A percentile compares a stretch with the other conserved stretches of the same genome.
Conservation (phyloP, 2,329 filamentous ascomycete species). For the Tolypocladium capitatum region DNA sequence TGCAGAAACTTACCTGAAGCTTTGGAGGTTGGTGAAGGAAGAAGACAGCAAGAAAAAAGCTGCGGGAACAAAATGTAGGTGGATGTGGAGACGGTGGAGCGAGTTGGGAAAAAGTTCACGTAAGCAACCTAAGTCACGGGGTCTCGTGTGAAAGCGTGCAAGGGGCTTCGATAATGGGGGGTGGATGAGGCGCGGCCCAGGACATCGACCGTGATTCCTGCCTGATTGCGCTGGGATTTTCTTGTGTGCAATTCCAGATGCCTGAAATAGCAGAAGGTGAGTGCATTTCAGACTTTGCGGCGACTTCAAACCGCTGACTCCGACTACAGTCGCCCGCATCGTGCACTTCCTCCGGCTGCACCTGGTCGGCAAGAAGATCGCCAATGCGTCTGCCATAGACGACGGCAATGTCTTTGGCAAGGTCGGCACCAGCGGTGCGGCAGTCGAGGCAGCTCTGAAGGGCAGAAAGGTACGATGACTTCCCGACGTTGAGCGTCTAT, state of each 20-base stretch:
- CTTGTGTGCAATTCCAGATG: constrained; percentile 24
- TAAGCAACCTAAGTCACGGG: constrained; percentile 15
- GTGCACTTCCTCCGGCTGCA: constrained; percentile 74
- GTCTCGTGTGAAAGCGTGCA: constrained; percentile 16
- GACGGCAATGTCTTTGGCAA: constrained; percentile 86
- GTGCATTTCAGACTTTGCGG: background rate
- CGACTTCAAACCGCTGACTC: background rate
- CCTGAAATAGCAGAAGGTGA: constrained; percentile 50
- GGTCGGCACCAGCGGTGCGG: constrained; percentile 63
- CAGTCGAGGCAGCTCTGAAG: constrained; percentile 59
- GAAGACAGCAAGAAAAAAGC: constrained; percentile 13
- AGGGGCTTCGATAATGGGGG: too few relatives aligned
- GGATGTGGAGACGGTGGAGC: constrained; percentile 9
- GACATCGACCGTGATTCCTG: background rate
- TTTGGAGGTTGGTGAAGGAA: constrained; percentile 9
- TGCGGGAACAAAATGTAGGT: constrained; percentile 13
- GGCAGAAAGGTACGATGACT: constrained; percentile 46
- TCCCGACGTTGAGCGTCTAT: background rate
- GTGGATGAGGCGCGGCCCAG: background rate
- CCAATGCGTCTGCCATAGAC: constrained; percentile 56
- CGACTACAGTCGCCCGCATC: constrained; percentile 55
- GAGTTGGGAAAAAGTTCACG: constrained; percentile 4
- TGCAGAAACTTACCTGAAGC: constrained; percentile 12
- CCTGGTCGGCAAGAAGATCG: constrained; percentile 72
- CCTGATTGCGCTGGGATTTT: background rate